A percentile compares a stretch with the other conserved stretches of the same genome.
These are phyloP conservation scores for Neurospora sp. DNA, from an alignment of 495 filamentous ascomycete species.

Conservation along the genomic window DNA sequence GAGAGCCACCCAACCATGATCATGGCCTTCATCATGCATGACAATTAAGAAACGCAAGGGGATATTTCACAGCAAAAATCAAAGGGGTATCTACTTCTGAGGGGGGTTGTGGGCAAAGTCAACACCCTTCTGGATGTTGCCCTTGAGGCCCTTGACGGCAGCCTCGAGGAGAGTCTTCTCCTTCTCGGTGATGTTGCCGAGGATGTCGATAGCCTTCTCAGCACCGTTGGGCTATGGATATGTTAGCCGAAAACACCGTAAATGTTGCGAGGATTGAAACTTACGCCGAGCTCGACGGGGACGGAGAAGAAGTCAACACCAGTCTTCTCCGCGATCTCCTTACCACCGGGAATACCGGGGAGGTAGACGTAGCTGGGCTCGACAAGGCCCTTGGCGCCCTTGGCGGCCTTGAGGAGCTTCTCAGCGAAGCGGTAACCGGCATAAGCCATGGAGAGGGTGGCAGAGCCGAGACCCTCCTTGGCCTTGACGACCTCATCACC, in stretches of 20 bases:
- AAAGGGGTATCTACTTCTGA: slow-evolving; percentile 29
- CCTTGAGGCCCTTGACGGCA: slow-evolving; percentile 64
- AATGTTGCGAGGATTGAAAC: slow-evolving; percentile 19
- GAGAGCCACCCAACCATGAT: slow-evolving; percentile 3
- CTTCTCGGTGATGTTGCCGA: slow-evolving; percentile 59
- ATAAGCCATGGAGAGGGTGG: slow-evolving; percentile 95
- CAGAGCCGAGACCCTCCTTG: slow-evolving; percentile 91
- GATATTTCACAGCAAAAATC: background rate
- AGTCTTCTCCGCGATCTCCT: slow-evolving; percentile 67
- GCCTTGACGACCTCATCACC: slow-evolving; percentile 98
- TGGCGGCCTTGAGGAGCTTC: slow-evolving; percentile 76
- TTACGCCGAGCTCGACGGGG: slow-evolving; percentile 87
- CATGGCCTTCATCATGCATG: background rate
- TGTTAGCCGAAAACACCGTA: slow-evolving; percentile 5
- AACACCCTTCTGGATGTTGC: slow-evolving; percentile 89
- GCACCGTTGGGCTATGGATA: slow-evolving; percentile 62
- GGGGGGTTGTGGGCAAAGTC: slow-evolving; percentile 73
- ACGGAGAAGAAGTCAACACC: slow-evolving; percentile 94
- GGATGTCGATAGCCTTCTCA: slow-evolving; percentile 71
- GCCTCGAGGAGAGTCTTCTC: slow-evolving; percentile 81
- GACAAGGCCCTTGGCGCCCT: slow-evolving; percentile 82
- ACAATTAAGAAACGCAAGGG: background rate
- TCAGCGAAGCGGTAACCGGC: slow-evolving; percentile 93
- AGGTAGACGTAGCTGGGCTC: slow-evolving; percentile 95
- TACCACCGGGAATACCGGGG: slow-evolving; percentile 77